A percentile compares a stretch with the other conserved stretches of the same genome.
Evolutionary conservation across 805 yeast species (phyloP).

Genomic region (Starmerella scarabaei): DNA sequence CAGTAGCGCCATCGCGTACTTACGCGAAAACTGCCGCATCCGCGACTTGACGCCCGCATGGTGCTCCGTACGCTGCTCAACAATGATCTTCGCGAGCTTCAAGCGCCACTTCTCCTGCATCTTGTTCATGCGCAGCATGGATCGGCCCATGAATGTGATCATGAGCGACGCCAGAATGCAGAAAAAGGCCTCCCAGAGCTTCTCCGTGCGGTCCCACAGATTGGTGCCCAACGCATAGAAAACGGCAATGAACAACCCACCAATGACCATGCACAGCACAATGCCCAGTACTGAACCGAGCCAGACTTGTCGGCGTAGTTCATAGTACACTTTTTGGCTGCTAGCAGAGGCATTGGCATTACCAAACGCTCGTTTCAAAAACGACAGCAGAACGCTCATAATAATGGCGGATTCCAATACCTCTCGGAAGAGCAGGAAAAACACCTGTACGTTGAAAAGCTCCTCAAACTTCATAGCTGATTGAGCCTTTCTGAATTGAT

Average conservation of each 20-base stretch:
- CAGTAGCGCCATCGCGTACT: constrained; percentile 57
- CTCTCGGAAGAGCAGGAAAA: constrained; percentile 84
- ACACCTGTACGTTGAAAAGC: constrained; percentile 55
- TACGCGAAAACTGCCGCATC: constrained; percentile 24
- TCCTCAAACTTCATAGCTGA: constrained; percentile 18
- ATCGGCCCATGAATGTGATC: constrained; percentile 77
- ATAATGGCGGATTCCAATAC: constrained; percentile 77
- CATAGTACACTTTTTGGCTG: constrained; percentile 27
- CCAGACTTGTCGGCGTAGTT: constrained; percentile 61
- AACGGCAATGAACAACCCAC: constrained; percentile 52
- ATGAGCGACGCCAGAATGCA: constrained; percentile 65
- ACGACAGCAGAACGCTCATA: constrained; percentile 74
- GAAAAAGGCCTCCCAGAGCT: constrained; percentile 78
- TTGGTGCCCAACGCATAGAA: constrained; percentile 73
- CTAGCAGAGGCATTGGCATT: constrained; percentile 8
- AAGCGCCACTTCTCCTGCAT: constrained; percentile 71
- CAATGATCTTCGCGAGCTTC: constrained; percentile 37
- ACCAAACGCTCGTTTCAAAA: constrained; percentile 62
- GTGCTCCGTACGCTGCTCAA: constrained; percentile 15
- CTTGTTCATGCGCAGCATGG: constrained; percentile 66
- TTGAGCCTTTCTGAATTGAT: neutral
- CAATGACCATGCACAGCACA: constrained; percentile 54
- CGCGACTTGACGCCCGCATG: constrained; percentile 2
- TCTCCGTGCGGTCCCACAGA: constrained; percentile 76
- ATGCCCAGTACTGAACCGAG: constrained; percentile 67